Conservation (phyloP, 257 asterid species). For the Gentiana straminea region DNA sequence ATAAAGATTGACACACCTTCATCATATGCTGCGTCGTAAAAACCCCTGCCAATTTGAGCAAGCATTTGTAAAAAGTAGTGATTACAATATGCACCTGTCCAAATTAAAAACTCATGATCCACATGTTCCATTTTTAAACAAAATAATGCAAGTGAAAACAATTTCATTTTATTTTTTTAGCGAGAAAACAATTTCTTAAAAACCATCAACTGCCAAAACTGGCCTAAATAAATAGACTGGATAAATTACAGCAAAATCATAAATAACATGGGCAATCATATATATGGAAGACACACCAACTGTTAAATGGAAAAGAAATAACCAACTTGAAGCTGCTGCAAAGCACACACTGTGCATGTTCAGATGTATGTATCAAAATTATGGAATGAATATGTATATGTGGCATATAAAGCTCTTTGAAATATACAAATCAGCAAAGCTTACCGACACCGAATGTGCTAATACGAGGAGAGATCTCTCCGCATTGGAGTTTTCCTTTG, state of each 20-base stretch:
- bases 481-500: slow-evolving; percentile 28
- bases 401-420: neutral
- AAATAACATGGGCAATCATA: neutral
- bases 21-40: slow-evolving; percentile 64
- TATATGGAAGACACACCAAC: no score
- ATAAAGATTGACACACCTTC: slow-evolving; percentile 31
- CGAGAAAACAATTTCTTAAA: no score
- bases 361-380: neutral
- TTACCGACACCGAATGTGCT: slow-evolving; percentile 84
- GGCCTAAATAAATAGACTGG: no score
- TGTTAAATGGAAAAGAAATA: no score
- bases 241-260: neutral
- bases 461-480: slow-evolving; percentile 60
- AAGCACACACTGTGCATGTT: neutral
- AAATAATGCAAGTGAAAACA: no score
- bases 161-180: no score
- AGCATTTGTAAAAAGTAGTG: slow-evolving; percentile 90
- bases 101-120: neutral
- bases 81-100: slow-evolving; percentile 64
- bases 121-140: no score
- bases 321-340: neutral
- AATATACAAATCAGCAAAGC: slow-evolving; percentile 6
- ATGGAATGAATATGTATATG: no score
- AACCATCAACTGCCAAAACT: no score
- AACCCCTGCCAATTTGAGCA: slow-evolving; percentile 79